A percentile compares a stretch with the other conserved stretches of the same genome.
These are phyloP conservation scores for Lentinula sp. DNA, from an alignment of 768 basidiomycete species.

Conservation along the genomic window DNA sequence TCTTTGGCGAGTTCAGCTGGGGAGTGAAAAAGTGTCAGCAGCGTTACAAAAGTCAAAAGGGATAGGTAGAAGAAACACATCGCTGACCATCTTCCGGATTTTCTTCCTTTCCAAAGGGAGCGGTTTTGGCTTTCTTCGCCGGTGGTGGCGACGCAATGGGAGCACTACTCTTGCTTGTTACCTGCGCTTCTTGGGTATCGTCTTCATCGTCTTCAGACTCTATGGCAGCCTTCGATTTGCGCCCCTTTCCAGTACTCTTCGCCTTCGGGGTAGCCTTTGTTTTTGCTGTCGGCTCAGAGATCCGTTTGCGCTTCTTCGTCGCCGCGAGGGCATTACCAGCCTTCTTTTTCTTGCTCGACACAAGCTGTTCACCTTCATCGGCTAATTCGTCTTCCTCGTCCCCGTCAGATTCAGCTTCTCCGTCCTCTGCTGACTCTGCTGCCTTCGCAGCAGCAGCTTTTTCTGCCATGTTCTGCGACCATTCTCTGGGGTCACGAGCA, in stretches of 20 bases:
- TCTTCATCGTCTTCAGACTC: constrained; percentile 40
- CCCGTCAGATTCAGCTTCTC: constrained; percentile 27
- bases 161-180: constrained; percentile 39
- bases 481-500: constrained; percentile 53
- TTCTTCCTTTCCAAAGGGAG: constrained; percentile 46
- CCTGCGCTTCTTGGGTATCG: constrained; percentile 45
- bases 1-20: constrained; percentile 53
- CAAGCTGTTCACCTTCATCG: constrained; percentile 24
- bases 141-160: constrained; percentile 42
- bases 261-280: constrained; percentile 22
- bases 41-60: background rate
- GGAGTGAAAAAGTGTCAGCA: background rate
- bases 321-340: constrained; percentile 7
- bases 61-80: constrained; percentile 3
- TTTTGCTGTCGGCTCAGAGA: constrained; percentile 40
- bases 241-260: constrained; percentile 27
- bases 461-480: constrained; percentile 34
- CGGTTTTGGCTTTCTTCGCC: constrained; percentile 53
- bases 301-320: constrained; percentile 51
- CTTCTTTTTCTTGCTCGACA: constrained; percentile 14
- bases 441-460: constrained; percentile 27
- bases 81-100: constrained; percentile 54
- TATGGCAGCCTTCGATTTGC: constrained; percentile 6
- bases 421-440: constrained; percentile 17
- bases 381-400: constrained; percentile 46